Conservation (phyloP, 306 rosid genomes). For the Ceratonia siliqua region DNA sequence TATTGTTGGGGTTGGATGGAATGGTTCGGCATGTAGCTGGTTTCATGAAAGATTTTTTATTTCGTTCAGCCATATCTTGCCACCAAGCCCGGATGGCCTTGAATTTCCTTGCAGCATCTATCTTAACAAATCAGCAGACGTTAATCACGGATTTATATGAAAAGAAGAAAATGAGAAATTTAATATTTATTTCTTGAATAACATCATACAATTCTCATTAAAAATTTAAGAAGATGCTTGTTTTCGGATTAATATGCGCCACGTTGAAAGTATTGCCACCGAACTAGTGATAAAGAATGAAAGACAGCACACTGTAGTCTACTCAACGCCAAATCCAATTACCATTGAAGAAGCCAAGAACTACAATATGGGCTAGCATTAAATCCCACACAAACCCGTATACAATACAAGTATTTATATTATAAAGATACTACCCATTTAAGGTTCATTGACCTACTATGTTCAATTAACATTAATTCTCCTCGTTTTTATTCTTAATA, state of each 20-base stretch:
- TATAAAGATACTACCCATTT: background rate
- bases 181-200: slow-evolving; percentile 15
- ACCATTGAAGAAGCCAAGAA: slow-evolving; percentile 32
- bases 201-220: background rate
- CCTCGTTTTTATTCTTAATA: slow-evolving; percentile 14
- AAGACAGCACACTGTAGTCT: slow-evolving; percentile 9
- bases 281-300: slow-evolving; percentile 1
- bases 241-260: background rate
- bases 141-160: slow-evolving; percentile 22
- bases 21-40: slow-evolving; percentile 35
- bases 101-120: slow-evolving; percentile 74
- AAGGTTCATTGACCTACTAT: background rate
- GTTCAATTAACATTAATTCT: background rate
- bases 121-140: slow-evolving; percentile 32
- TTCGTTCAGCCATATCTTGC: slow-evolving; percentile 80
- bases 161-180: background rate
- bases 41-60: slow-evolving; percentile 40
- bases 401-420: slow-evolving; percentile 4
- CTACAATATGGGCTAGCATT: slow-evolving; percentile 14
- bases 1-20: slow-evolving; percentile 30
- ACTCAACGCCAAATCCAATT: slow-evolving; percentile 13
- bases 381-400: background rate
- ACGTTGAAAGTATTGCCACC: background rate
- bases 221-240: background rate
- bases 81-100: slow-evolving; percentile 93